Evolutionary conservation across 2,329 filamentous ascomycete genomes (phyloP).

Genomic region (Xylaria digitata): DNA sequence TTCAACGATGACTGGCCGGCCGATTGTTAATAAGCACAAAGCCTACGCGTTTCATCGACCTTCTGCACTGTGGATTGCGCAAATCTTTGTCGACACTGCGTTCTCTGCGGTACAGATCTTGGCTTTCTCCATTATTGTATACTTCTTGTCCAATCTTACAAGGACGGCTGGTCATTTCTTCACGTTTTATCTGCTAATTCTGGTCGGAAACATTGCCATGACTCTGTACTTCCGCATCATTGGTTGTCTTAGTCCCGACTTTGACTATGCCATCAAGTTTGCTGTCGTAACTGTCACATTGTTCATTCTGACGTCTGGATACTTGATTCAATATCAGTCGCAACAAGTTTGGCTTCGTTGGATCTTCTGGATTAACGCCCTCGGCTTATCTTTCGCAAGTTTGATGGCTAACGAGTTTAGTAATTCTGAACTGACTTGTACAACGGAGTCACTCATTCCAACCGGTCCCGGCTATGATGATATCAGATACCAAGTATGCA

Average conservation of each 20-base stretch:
- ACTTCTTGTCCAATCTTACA: constrained; percentile 79
- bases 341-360: constrained; percentile 82
- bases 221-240: constrained; percentile 82
- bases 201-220: constrained; percentile 77
- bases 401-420: constrained; percentile 91
- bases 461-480: constrained; percentile 76
- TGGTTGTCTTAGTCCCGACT: constrained; percentile 80
- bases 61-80: constrained; percentile 83
- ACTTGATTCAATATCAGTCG: constrained; percentile 81
- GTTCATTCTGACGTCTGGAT: constrained; percentile 85
- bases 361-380: constrained; percentile 81
- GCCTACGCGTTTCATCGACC: constrained; percentile 86
- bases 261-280: constrained; percentile 87
- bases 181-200: constrained; percentile 77
- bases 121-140: constrained; percentile 79
- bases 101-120: constrained; percentile 78
- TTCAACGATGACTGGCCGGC: constrained; percentile 78
- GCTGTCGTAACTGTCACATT: constrained; percentile 82
- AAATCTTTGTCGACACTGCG: constrained; percentile 81
- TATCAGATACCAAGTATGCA: constrained; percentile 83
- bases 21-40: constrained; percentile 85
- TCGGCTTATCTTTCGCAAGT: constrained; percentile 79
- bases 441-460: constrained; percentile 74
- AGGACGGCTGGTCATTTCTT: constrained; percentile 82
- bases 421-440: constrained; percentile 75